Conservation (phyloP, 768 basidiomycete species). For the Podaxis pistillaris region DNA sequence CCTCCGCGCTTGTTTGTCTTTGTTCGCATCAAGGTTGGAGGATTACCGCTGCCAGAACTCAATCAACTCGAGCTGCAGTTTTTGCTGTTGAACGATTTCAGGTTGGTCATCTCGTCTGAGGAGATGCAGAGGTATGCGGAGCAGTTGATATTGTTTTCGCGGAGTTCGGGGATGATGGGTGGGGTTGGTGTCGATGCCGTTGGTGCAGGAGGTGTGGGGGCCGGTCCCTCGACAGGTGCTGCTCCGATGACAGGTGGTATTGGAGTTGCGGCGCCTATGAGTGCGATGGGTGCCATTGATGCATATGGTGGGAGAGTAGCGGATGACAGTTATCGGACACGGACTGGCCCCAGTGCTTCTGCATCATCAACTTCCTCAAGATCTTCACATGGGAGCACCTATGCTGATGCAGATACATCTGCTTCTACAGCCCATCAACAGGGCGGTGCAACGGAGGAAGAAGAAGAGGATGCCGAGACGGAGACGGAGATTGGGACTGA, state of each 20-base stretch:
- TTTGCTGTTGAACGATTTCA: conserved; percentile 93
- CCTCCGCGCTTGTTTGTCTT: background rate
- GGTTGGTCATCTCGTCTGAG: conserved; percentile 78
- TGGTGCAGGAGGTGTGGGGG: background rate
- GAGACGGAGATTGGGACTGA: conserved; percentile 39
- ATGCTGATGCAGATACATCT: background rate
- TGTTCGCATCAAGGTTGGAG: conserved; percentile 74
- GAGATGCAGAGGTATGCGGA: conserved; percentile 97
- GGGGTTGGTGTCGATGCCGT: background rate
- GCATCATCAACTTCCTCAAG: background rate
- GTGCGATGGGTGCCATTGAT: conserved; percentile 55
- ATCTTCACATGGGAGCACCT: background rate
- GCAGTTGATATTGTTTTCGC: conserved; percentile 74
- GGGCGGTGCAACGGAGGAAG: background rate
- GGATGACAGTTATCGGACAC: conserved; percentile 16
- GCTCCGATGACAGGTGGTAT: background rate
- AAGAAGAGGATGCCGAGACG: conserved; percentile 27
- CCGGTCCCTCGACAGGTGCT: background rate
- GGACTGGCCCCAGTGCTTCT: background rate
- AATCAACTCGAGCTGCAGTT: conserved; percentile 98
- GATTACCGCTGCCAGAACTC: conserved; percentile 86
- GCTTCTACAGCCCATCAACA: background rate
- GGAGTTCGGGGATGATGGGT: conserved; percentile 4
- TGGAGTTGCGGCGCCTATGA: conserved; percentile 19
- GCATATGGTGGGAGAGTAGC: conserved; percentile 44